Evolutionary conservation across 106 monocot species (phyloP).

Genomic region (Narthecium ossifragum): DNA sequence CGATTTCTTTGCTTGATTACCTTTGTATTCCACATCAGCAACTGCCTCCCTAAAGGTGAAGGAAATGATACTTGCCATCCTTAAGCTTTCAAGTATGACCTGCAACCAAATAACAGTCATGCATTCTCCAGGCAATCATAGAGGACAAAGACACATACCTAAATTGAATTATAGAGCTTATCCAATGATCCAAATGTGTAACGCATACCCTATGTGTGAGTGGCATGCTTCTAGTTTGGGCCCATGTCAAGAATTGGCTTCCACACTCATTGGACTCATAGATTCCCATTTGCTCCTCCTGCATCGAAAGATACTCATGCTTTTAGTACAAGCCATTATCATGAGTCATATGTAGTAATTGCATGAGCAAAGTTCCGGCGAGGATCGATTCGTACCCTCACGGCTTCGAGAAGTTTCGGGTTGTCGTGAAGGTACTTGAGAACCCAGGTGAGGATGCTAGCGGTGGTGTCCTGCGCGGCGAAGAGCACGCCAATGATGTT

Average conservation of each 20-base stretch:
- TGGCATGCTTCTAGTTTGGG: conserved; percentile 67
- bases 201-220: conserved; percentile 67
- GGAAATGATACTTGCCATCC: conserved; percentile 93
- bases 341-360: not conserved
- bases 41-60: conserved; percentile 93
- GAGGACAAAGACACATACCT: not conserved
- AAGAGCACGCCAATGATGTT: conserved; percentile 83
- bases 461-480: conserved; percentile 89
- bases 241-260: conserved; percentile 54
- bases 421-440: conserved; percentile 77
- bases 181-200: too few species aligned
- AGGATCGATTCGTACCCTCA: conserved; percentile 70
- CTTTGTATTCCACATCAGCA: conserved; percentile 85
- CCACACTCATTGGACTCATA: conserved; percentile 38
- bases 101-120: conserved; percentile 10
- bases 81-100: conserved; percentile 80
- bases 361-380: too few species aligned
- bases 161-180: not conserved
- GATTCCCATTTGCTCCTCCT: conserved; percentile 68
- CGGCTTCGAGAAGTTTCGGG: conserved; percentile 52
- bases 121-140: not conserved
- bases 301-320: conserved; percentile 7
- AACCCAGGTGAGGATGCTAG: conserved; percentile 83
- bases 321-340: not conserved
- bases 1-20: conserved; percentile 11